Conservation (phyloP, 805 yeast species). For the Lipomyces spencermartinsiae region DNA sequence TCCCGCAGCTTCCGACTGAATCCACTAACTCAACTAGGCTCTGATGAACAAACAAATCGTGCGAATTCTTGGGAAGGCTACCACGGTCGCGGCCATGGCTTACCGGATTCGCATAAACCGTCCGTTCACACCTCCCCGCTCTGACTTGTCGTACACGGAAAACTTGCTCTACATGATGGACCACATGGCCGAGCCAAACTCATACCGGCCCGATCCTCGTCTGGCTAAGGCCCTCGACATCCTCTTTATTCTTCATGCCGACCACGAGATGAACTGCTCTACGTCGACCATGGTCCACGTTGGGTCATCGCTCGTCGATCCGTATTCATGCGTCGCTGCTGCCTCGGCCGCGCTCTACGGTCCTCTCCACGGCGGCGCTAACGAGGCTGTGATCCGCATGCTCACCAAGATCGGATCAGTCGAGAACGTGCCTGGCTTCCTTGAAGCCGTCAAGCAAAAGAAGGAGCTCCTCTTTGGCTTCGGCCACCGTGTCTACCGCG, state of each 20-base stretch:
- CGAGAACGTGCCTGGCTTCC: constrained; percentile 33
- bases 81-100: constrained; percentile 38
- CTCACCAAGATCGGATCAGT: constrained; percentile 33
- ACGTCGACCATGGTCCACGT: constrained; percentile 38
- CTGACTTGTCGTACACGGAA: constrained; percentile 37
- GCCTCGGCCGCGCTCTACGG: constrained; percentile 37
- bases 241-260: constrained; percentile 36
- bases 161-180: constrained; percentile 38
- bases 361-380: constrained; percentile 38
- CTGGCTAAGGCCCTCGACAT: constrained; percentile 37
- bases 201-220: constrained; percentile 38
- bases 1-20: background rate
- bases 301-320: constrained; percentile 38
- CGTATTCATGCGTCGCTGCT: constrained; percentile 36
- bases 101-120: constrained; percentile 37
- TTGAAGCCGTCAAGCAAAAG: constrained; percentile 32
- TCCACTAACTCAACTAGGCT: constrained; percentile 16
- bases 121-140: constrained; percentile 33
- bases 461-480: constrained; percentile 37
- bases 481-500: constrained; percentile 37
- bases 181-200: constrained; percentile 37
- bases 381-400: constrained; percentile 39
- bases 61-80: constrained; percentile 36
- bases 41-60: constrained; percentile 38
- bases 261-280: constrained; percentile 38